Percentiles rank a stretch among this genome's conserved stretches.
Evolutionary conservation across 192 early-diverging fungal genomes (phyloP).

Genomic region (Glomus cerebriforme): DNA sequence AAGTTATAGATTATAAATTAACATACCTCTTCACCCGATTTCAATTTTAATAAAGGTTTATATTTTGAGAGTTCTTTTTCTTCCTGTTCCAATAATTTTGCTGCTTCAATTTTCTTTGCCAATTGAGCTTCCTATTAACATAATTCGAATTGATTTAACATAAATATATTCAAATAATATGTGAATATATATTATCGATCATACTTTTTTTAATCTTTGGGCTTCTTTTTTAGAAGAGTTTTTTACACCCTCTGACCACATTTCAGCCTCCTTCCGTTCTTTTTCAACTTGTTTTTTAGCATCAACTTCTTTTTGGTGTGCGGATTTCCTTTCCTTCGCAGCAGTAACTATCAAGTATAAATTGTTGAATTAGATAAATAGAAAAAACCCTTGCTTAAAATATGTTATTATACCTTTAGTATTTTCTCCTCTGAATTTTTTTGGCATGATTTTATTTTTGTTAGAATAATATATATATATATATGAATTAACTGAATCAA

Average conservation of each 20-base stretch:
- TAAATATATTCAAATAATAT: not conserved
- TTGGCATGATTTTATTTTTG: slow-evolving; percentile 48
- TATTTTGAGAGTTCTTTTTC: slow-evolving; percentile 50
- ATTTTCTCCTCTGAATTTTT: slow-evolving; percentile 59
- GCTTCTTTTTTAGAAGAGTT: slow-evolving; percentile 61
- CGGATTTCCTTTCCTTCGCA: slow-evolving; percentile 77
- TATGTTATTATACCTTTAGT: slow-evolving; percentile 55
- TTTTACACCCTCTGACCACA: slow-evolving; percentile 75
- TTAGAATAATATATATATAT: too few species aligned
- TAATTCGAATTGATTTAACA: not conserved
- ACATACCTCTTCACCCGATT: slow-evolving; percentile 50
- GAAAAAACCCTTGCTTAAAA: too few species aligned
- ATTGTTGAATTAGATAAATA: too few species aligned
- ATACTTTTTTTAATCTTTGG: slow-evolving; percentile 57
- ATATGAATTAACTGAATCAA: too few species aligned
- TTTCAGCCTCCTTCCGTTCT: slow-evolving; percentile 60
- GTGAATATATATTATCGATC: not conserved
- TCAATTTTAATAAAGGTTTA: slow-evolving; percentile 42
- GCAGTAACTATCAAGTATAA: slow-evolving; percentile 48
- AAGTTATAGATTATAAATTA: not conserved
- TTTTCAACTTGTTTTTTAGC: slow-evolving; percentile 46
- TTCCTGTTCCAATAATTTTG: slow-evolving; percentile 59
- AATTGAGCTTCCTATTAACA: slow-evolving; percentile 48
- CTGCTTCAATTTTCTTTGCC: slow-evolving; percentile 57
- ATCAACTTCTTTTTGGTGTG: slow-evolving; percentile 64